phyloP scores from a whole-genome alignment of 2,329 filamentous ascomycete genomes.

The Allantophomopsis cytisporea region DNA sequence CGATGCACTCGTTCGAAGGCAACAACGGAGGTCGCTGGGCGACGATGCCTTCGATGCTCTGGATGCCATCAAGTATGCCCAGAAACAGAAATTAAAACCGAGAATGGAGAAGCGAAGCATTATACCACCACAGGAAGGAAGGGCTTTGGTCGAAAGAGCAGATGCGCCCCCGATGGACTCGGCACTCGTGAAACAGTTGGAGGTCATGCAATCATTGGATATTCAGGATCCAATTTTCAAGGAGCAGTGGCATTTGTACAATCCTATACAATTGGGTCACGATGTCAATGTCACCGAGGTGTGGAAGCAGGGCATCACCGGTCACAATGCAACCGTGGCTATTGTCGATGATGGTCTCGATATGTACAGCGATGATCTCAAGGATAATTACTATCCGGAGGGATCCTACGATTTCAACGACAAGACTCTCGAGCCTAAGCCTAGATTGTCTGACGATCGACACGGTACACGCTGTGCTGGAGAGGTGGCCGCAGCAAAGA shows the following conservation, averaged over 20 bases:
- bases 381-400: slow-evolving; percentile 82
- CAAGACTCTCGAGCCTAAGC: slow-evolving; percentile 61
- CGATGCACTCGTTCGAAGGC: slow-evolving; percentile 33
- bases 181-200: slow-evolving; percentile 41
- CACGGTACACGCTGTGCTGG: slow-evolving; percentile 93
- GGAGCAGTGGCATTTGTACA: slow-evolving; percentile 93
- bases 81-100: slow-evolving; percentile 60
- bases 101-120: slow-evolving; percentile 39
- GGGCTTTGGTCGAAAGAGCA: slow-evolving; percentile 9
- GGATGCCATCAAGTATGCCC: slow-evolving; percentile 61
- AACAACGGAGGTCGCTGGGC: slow-evolving; percentile 46
- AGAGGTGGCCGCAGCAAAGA: slow-evolving; percentile 83
- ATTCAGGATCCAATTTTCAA: slow-evolving; percentile 86
- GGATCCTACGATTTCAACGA: slow-evolving; percentile 98
- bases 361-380: slow-evolving; percentile 87
- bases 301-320: slow-evolving; percentile 84
- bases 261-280: slow-evolving; percentile 66
- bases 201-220: slow-evolving; percentile 49
- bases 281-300: slow-evolving; percentile 94
- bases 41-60: slow-evolving; percentile 41
- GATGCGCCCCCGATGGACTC: slow-evolving; percentile 7
- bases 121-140: slow-evolving; percentile 12
- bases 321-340: slow-evolving; percentile 76
- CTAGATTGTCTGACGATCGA: slow-evolving; percentile 69
- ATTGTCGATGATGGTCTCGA: slow-evolving; percentile 95